phyloP scores from a whole-genome alignment of 2,329 filamentous ascomycete genomes.

The Macrophomina phaseolina region DNA sequence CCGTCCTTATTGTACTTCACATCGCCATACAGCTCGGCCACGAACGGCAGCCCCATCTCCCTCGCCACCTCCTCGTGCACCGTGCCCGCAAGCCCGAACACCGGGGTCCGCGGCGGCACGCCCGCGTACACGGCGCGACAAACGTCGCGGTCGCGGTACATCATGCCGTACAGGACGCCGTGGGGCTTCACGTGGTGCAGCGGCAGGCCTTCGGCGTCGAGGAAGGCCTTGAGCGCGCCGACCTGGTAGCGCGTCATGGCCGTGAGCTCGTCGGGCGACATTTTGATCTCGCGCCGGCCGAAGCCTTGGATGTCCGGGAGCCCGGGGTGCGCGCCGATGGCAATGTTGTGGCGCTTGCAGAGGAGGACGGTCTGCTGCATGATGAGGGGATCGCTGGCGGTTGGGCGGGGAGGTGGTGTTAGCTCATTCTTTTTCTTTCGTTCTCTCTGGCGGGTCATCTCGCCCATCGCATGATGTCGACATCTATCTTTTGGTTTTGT shows the following conservation, averaged over 20 bases:
- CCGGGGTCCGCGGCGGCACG: conserved; percentile 56
- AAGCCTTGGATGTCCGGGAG: conserved; percentile 70
- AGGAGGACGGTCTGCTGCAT: conserved; percentile 66
- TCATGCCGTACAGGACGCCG: conserved; percentile 65
- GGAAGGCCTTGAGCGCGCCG: conserved; percentile 65
- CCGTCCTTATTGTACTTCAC: conserved; percentile 60
- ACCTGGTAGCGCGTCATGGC: conserved; percentile 67
- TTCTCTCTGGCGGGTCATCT: not conserved
- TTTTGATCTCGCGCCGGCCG: conserved; percentile 66
- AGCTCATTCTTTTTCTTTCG: not conserved
- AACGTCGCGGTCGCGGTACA: conserved; percentile 57
- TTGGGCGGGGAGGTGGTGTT: conserved; percentile 17
- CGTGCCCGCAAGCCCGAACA: conserved; percentile 62
- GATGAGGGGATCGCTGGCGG: conserved; percentile 63
- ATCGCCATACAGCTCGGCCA: conserved; percentile 62
- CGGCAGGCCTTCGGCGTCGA: conserved; percentile 61
- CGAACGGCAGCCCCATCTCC: conserved; percentile 59
- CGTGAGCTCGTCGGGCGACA: conserved; percentile 62
- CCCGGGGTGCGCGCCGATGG: conserved; percentile 67
- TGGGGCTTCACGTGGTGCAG: conserved; percentile 70
- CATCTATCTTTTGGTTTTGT: too few relatives aligned
- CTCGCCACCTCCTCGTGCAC: conserved; percentile 60
- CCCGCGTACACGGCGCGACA: conserved; percentile 61
- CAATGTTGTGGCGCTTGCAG: conserved; percentile 63
- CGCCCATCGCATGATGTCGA: too few relatives aligned